A percentile compares a stretch with the other conserved stretches of the same genome.
Conservation (phyloP, 495 filamentous ascomycete genomes). For the Daldinia vernicosa region DNA sequence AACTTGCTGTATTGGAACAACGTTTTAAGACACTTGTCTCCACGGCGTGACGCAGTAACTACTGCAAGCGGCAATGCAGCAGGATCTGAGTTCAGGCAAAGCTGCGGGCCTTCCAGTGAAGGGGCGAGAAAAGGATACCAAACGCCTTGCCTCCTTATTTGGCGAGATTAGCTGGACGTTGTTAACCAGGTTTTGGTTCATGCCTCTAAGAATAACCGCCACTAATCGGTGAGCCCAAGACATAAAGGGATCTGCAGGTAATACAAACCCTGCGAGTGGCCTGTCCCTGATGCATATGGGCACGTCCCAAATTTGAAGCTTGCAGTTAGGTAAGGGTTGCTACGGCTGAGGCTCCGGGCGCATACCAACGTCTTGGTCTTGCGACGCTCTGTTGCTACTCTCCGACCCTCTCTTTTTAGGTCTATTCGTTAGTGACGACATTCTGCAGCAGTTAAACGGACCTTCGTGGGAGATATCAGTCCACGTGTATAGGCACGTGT, state of each 20-base stretch:
- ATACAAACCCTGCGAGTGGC: conserved; percentile 31
- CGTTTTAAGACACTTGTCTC: conserved; percentile 31
- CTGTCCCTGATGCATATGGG: conserved; percentile 15
- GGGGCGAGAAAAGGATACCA: conserved; percentile 3
- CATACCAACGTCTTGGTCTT: conserved; percentile 5
- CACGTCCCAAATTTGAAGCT: conserved; percentile 11
- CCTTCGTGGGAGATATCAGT: conserved; percentile 6
- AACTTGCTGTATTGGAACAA: conserved; percentile 11
- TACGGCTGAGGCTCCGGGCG: conserved; percentile 8
- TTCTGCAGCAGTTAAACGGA: conserved; percentile 13
- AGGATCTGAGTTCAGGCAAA: conserved; percentile 15
- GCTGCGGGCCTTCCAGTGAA: conserved; percentile 21
- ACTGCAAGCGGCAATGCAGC: conserved; percentile 22
- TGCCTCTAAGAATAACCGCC: conserved; percentile 41
- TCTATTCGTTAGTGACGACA: conserved; percentile 9
- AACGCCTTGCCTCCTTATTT: background rate
- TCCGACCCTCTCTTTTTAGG: conserved; percentile 1
- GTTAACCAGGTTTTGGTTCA: conserved; percentile 25
- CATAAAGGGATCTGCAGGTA: conserved; percentile 34
- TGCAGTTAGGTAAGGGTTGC: conserved; percentile 16
- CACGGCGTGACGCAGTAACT: conserved; percentile 25
- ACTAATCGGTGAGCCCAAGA: conserved; percentile 32
- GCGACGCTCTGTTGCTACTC: conserved; percentile 3
- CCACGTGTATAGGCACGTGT: conserved; percentile 27
- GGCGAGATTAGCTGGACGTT: conserved; percentile 11